Evolutionary conservation across 805 yeast genomes (phyloP), one percentile per base, ranked within the genome.

Genomic region (Wickerhamomyces strasburgensis): DNA sequence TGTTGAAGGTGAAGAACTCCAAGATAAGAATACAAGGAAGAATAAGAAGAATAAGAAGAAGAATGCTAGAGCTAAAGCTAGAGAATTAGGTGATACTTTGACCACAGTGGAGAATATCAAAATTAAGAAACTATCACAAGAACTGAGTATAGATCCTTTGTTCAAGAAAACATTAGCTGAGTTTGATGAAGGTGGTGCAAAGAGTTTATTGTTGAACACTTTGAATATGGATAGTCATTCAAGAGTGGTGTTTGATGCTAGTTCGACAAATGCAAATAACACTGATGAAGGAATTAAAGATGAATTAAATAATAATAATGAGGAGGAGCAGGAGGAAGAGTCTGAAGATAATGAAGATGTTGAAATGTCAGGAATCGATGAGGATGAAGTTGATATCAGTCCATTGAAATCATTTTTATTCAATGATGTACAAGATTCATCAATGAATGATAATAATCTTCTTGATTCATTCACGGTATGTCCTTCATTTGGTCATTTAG

Each of bases 111-210:
- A 70, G 4, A 48, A 66, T 3, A 61, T 82, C 9, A 64, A 61
- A 42, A 56, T 78, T 47, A 76, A 73, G 48, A 72, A 75, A 40
- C 56, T 78, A 27, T 85, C 79, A 35, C 75, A 74, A 51, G 85
- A 79, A 48, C 56, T 78, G 18, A 70, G 69, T 23, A 76, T 80
- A 27, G 89, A 82, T 58, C 89, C 89, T 0, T 62, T 84, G 19
- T 84, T 84, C 57, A 81, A 80, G 47, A 80, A 79, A 51, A 82
- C 86, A 1, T 62, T 83, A 34, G 77, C 87, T 0, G 89, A 82
- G 35, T 83, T 83, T 48, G 93, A 84, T 55, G 90, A 83, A 61
- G 89, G 89, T 27, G 90, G 93, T 3, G 80, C 90, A 6, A 83
- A 80, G 51, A 75, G 84, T 41, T 62, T 84, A 34, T 58, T 83